Evolutionary conservation across 2,329 filamentous ascomycete species (phyloP).

Genomic region (Aspergillus transmontanensis): DNA sequence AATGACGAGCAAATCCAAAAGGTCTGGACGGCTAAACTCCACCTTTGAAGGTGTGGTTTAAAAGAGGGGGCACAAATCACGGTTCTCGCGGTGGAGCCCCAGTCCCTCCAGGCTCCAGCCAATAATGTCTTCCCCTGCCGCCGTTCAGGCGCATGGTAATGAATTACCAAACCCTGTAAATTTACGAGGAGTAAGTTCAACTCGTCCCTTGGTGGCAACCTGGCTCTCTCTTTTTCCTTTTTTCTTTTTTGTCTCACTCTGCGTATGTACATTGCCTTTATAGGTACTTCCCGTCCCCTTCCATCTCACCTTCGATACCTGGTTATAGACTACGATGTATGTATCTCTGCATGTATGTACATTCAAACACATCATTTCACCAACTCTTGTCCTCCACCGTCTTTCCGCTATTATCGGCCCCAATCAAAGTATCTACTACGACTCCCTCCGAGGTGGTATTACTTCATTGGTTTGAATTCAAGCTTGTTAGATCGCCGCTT

Average conservation of each 20-base stretch:
- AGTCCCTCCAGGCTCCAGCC: not conserved
- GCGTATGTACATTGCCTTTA: not conserved
- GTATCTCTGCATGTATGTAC: not conserved
- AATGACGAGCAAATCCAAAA: not conserved
- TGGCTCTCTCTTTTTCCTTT: not conserved
- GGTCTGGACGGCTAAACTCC: not conserved
- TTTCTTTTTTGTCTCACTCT: not conserved
- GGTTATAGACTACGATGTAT: not conserved
- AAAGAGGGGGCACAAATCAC: not conserved
- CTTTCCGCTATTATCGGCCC: no score
- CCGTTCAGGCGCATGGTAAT: not conserved
- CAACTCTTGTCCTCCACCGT: not conserved
- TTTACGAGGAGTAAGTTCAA: not conserved
- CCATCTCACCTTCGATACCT: not conserved
- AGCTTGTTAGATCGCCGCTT: not conserved
- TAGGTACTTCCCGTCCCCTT: not conserved
- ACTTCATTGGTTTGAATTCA: not conserved
- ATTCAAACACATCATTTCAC: not conserved
- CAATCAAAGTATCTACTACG: not conserved
- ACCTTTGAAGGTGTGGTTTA: not conserved
- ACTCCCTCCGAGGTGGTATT: not conserved
- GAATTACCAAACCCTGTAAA: not conserved
- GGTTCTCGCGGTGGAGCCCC: not conserved
- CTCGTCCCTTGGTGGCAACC: slow-evolving; percentile 1
- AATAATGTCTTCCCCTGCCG: not conserved